These are phyloP conservation scores for Cladophialophora immunda DNA, from an alignment of 2,329 filamentous ascomycete species.

Conservation along the genomic window DNA sequence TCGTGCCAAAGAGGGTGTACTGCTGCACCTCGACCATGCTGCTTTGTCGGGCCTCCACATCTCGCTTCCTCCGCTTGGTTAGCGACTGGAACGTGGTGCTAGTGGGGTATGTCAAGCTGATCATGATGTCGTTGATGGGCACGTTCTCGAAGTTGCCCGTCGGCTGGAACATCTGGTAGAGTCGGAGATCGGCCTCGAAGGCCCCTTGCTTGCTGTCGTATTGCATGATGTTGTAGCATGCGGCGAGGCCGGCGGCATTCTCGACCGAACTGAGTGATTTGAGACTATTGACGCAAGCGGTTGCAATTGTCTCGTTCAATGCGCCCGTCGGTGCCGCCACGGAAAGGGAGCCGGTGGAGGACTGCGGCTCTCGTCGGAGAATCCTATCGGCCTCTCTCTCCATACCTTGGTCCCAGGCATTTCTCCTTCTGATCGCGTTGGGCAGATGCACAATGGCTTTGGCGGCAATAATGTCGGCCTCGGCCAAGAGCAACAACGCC, in stretches of 20 bases:
- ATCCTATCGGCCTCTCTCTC: constrained; percentile 27
- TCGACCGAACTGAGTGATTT: constrained; percentile 61
- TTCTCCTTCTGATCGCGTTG: constrained; percentile 29
- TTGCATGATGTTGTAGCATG: constrained; percentile 83
- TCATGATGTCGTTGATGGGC: constrained; percentile 43
- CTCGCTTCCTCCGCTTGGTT: constrained; percentile 36
- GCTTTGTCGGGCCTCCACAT: constrained; percentile 27
- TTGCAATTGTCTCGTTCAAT: constrained; percentile 54
- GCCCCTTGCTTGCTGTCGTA: constrained; percentile 72
- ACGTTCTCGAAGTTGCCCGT: constrained; percentile 57
- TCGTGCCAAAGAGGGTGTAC: constrained; percentile 46
- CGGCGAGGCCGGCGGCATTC: constrained; percentile 78
- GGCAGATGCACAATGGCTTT: constrained; percentile 33
- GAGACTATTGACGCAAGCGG: constrained; percentile 69
- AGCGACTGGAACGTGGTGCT: constrained; percentile 39
- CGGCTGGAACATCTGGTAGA: constrained; percentile 74
- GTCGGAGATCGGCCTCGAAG: constrained; percentile 78
- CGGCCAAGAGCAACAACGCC: constrained; percentile 32
- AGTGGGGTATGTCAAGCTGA: constrained; percentile 42
- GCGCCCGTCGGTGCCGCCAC: constrained; percentile 16
- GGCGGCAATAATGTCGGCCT: constrained; percentile 28
- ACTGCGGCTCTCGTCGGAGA: constrained; percentile 31
- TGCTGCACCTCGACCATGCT: constrained; percentile 44
- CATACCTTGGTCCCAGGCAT: constrained; percentile 22
- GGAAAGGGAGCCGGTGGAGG: constrained; percentile 16